Evolutionary conservation across 179 eudicot species (phyloP).

Genomic region (Spinacia oleracea): DNA sequence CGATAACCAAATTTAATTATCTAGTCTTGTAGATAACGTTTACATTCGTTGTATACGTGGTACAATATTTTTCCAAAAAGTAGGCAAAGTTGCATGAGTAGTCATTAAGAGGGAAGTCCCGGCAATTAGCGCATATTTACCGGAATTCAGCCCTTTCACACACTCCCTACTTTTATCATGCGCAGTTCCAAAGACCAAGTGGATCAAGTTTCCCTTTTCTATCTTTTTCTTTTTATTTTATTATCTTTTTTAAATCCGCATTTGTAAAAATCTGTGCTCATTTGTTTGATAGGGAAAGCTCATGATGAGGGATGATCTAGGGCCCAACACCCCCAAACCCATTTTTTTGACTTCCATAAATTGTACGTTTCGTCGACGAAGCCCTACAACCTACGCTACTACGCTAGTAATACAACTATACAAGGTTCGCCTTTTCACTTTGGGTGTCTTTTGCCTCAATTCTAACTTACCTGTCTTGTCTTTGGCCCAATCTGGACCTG

Average conservation of each 20-base stretch:
- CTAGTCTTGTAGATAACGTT: no score
- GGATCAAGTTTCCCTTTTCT: constrained; percentile 3
- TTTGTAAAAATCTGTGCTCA: constrained; percentile 4
- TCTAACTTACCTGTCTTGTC: no score
- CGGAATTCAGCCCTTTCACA: constrained; percentile 5
- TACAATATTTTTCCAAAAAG: not conserved
- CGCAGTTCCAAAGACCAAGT: constrained; percentile 12
- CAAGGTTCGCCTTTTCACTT: not conserved
- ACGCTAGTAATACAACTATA: no score
- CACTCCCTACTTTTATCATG: constrained; percentile 20
- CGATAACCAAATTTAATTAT: no score
- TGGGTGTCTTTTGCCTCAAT: not conserved
- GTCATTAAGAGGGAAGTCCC: not conserved
- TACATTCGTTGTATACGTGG: no score
- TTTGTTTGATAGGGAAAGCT: not conserved
- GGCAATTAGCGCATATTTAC: constrained; percentile 11
- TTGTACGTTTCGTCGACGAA: no score
- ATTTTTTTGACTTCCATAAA: no score
- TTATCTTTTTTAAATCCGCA: not conserved
- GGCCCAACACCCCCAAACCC: not conserved
- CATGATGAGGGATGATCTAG: not conserved
- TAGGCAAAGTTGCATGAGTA: no score
- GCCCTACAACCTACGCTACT: not conserved
- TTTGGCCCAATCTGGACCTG: no score
- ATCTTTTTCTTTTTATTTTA: not conserved